Conservation (phyloP, 768 basidiomycete species). For the Leccinum incarnatum region DNA sequence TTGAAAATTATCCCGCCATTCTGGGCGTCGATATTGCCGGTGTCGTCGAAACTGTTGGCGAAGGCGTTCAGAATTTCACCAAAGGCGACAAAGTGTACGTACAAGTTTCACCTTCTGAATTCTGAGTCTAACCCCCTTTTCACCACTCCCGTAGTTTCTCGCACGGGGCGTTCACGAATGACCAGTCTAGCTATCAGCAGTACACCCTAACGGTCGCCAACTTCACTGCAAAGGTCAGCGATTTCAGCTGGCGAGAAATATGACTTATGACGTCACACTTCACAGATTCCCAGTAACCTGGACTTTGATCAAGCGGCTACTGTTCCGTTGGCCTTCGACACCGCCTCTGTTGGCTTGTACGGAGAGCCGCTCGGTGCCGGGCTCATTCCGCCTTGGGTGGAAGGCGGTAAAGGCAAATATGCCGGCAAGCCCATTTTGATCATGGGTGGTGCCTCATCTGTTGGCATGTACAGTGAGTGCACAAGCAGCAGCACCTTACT, state of each 20-base stretch:
- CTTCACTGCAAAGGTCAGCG: constrained; percentile 36
- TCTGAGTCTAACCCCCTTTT: not conserved
- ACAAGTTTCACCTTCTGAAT: not conserved
- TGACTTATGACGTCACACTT: constrained; percentile 2
- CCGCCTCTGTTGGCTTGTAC: constrained; percentile 48
- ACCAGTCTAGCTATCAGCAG: constrained; percentile 39
- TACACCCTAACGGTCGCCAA: constrained; percentile 34
- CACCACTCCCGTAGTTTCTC: constrained; percentile 10
- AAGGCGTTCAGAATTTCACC: constrained; percentile 32
- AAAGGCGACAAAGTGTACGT: constrained; percentile 43
- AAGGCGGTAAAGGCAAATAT: constrained; percentile 36
- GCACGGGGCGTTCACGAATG: constrained; percentile 32
- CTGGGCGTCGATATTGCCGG: constrained; percentile 39
- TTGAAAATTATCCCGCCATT: constrained; percentile 36
- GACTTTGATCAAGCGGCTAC: constrained; percentile 46
- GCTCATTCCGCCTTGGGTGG: constrained; percentile 36
- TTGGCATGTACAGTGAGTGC: constrained; percentile 45
- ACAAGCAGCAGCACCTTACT: not conserved
- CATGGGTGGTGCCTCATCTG: constrained; percentile 47
- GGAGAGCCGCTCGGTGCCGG: constrained; percentile 36
- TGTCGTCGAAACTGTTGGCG: constrained; percentile 37
- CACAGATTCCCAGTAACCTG: constrained; percentile 43
- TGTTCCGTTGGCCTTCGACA: constrained; percentile 46
- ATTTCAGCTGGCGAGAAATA: not conserved
- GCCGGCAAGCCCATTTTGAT: constrained; percentile 42